phyloP scores from a whole-genome alignment of 257 asterid species.

The Penstemon newberryi region DNA sequence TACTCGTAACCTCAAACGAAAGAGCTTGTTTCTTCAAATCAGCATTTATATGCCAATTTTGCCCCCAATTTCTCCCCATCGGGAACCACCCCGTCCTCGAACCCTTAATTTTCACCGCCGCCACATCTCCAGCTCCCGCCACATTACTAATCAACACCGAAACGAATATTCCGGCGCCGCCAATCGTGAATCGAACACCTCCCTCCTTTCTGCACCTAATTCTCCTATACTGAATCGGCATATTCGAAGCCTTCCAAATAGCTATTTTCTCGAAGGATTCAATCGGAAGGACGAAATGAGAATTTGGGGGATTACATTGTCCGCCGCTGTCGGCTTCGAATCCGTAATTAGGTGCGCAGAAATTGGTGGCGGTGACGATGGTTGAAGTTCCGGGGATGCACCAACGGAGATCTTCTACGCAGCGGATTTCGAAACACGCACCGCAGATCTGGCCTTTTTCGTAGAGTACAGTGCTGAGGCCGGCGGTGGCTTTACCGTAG shows the following conservation, averaged over 20 bases:
- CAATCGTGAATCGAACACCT: constrained; percentile 56
- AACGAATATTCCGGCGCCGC: constrained; percentile 53
- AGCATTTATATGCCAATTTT: constrained; percentile 63
- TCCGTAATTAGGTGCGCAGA: constrained; percentile 93
- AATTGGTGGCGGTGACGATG: constrained; percentile 88
- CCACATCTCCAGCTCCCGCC: constrained; percentile 60
- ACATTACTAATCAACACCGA: constrained; percentile 64
- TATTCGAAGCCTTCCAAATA: constrained; percentile 87
- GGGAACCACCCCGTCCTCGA: constrained; percentile 69
- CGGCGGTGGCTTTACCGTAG: constrained; percentile 97
- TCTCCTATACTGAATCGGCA: constrained; percentile 85
- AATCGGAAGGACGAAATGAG: constrained; percentile 90
- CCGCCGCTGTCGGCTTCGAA: constrained; percentile 83
- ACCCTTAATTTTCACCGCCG: constrained; percentile 69
- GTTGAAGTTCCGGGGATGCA: constrained; percentile 94
- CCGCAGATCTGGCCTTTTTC: constrained; percentile 97
- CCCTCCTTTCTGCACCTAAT: constrained; percentile 64
- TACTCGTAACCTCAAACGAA: constrained; percentile 58
- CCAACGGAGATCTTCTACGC: constrained; percentile 90
- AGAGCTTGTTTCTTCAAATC: constrained; percentile 59
- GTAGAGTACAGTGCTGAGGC: constrained; percentile 72
- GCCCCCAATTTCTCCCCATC: constrained; percentile 81
- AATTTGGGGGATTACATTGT: constrained; percentile 87
- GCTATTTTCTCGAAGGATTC: constrained; percentile 95
- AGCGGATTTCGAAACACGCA: constrained; percentile 84